Base-by-base conservation (phyloP, 2,329 filamentous ascomycete species). In the Chrysosporium keratinophilum region DNA sequence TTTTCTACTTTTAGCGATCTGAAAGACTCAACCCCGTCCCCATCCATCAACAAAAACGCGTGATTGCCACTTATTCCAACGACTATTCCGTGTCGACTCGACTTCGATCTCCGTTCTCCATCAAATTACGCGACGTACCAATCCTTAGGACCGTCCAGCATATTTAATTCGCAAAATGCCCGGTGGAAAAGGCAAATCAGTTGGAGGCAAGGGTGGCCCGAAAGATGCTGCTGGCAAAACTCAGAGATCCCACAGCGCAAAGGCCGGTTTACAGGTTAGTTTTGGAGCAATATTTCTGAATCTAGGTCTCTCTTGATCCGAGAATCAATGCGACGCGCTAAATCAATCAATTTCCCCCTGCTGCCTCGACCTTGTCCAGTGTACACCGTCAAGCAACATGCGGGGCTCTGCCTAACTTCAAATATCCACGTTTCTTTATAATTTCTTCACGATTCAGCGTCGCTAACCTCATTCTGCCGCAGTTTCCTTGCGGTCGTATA, bases 401-500 rank as follows among this genome's bases (percentile, higher is more conserved):
- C 49, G 55, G 42, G 45, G 44, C 48, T 42, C 14, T 40, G 50
- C 50, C 23, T 43, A 44, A 51, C 5, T 20, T 33, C 19, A 17
- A 20, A 34, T 11, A 28, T 3, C 6, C 48, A 19, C 5, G 14
- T 39, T 52, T 42, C 17, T 19, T 14, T 48, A 41, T 45, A 35
- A 20, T 31, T 54, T 40, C 37, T 47, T 5, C 17, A 42, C 51
- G 51, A 37, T 39, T 19, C 40, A 23, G 41, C 50, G 28, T 55
- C 44, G 54, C 69, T 72, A 60, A 70, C 63, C 61, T 54, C 40
- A 35, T 61, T 61, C 34, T 50, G 43, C 35, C 61, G 56, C 69
- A 98, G 93, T 98, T 98, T 73, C 93, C 93, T 58, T 98, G 93
- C 72, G 93, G 93, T 76, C 93, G 93, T 85, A 93, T 98, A 75